Conservation (phyloP, 805 yeast genomes). For the Zygotorulaspora florentina region DNA sequence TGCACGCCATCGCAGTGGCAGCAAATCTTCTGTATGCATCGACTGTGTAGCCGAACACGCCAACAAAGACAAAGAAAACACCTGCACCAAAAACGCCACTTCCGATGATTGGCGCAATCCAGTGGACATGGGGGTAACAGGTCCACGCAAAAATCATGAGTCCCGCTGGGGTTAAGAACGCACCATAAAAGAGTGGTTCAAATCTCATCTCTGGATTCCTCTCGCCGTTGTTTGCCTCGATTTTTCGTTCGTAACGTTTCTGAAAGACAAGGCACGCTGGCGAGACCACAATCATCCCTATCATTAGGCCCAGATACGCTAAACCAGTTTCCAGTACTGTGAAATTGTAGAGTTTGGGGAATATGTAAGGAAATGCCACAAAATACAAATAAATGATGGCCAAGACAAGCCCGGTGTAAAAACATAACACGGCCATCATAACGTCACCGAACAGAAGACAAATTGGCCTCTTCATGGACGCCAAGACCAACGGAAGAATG, state of each 20-base stretch:
- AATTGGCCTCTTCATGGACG: slow-evolving; percentile 52
- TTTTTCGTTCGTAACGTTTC: slow-evolving; percentile 41
- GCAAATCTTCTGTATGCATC: slow-evolving; percentile 55
- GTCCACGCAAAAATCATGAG: slow-evolving; percentile 80
- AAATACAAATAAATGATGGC: slow-evolving; percentile 63
- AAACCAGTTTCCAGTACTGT: slow-evolving; percentile 54
- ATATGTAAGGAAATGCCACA: slow-evolving; percentile 61
- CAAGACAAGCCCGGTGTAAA: slow-evolving; percentile 53
- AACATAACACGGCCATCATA: slow-evolving; percentile 50
- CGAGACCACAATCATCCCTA: slow-evolving; percentile 49
- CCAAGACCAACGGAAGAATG: slow-evolving; percentile 37
- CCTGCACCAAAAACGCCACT: slow-evolving; percentile 75
- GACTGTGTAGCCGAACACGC: slow-evolving; percentile 61
- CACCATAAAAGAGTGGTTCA: slow-evolving; percentile 60
- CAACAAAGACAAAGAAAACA: slow-evolving; percentile 60
- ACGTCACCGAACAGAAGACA: slow-evolving; percentile 47
- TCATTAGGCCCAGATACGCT: slow-evolving; percentile 56
- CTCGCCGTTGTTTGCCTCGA: slow-evolving; percentile 42
- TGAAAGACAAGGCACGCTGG: slow-evolving; percentile 43
- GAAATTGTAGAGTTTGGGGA: slow-evolving; percentile 49
- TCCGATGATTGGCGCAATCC: slow-evolving; percentile 69
- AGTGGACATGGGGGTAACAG: slow-evolving; percentile 52
- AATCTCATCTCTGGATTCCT: slow-evolving; percentile 59
- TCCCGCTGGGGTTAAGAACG: slow-evolving; percentile 57
- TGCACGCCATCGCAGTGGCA: slow-evolving; percentile 50